phyloP scores from a whole-genome alignment of 148 eudicot species.

The Amaranthus hypochondriacus region DNA sequence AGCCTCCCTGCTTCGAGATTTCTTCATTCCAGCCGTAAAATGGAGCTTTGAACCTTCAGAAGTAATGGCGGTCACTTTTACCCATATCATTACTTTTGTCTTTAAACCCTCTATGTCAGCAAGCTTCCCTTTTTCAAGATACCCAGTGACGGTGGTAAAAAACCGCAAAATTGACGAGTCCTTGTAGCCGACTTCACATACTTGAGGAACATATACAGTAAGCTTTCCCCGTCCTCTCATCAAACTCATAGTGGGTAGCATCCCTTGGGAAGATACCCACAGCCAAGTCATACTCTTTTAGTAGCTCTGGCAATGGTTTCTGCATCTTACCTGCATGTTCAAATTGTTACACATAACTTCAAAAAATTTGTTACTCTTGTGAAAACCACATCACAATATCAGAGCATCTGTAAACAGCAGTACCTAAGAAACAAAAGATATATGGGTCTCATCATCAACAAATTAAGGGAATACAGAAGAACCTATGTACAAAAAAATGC shows the following conservation, averaged over 20 bases:
- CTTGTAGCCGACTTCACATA: constrained; percentile 88
- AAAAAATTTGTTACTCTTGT: no score
- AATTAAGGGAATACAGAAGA: neutral
- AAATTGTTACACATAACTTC: neutral
- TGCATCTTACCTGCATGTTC: constrained; percentile 80
- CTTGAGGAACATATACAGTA: constrained; percentile 61
- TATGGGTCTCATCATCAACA: neutral
- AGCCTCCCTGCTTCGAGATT: constrained; percentile 67
- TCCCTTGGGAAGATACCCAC: constrained; percentile 89
- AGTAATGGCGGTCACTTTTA: constrained; percentile 65
- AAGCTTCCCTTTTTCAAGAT: constrained; percentile 84
- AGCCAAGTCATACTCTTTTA: constrained; percentile 80
- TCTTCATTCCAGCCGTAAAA: constrained; percentile 81
- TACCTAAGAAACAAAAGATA: neutral
- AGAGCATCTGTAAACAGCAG: neutral
- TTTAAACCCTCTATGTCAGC: constrained; percentile 84
- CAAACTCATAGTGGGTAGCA: constrained; percentile 92
- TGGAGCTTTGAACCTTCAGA: constrained; percentile 67
- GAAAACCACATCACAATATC: neutral
- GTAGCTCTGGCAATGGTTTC: constrained; percentile 73
- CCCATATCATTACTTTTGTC: constrained; percentile 89
- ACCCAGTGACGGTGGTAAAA: constrained; percentile 73
- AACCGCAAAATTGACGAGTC: constrained; percentile 86
- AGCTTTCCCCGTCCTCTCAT: constrained; percentile 74
- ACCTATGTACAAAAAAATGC: neutral